phyloP scores from a whole-genome alignment of 192 early-diverging fungal species.

The Mortierella alpina region DNA sequence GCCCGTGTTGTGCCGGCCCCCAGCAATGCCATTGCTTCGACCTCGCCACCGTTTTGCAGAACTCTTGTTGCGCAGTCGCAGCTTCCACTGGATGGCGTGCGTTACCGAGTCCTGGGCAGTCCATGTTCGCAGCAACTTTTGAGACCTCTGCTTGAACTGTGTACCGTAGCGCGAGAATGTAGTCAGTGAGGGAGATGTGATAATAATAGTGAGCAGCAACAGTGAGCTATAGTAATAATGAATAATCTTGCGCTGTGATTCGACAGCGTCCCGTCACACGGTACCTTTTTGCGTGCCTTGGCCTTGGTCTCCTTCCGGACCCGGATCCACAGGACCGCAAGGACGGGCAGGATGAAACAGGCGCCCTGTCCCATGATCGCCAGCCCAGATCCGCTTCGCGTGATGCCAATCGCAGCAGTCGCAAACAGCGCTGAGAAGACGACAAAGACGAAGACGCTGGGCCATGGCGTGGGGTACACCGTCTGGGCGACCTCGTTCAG shows the following conservation, averaged over 20 bases:
- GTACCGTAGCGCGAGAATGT: not conserved
- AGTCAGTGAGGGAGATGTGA: slow-evolving; percentile 1
- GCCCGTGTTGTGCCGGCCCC: not conserved
- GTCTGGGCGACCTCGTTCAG: slow-evolving; percentile 33
- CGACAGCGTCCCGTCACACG: not conserved
- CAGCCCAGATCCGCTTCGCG: not conserved
- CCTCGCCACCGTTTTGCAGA: slow-evolving; percentile 4
- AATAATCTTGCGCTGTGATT: not conserved
- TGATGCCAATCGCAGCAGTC: slow-evolving; percentile 20
- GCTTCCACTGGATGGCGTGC: slow-evolving; percentile 50
- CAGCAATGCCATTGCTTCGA: not conserved
- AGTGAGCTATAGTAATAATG: not conserved
- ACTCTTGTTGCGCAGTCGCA: slow-evolving; percentile 28
- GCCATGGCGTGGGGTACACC: slow-evolving; percentile 36
- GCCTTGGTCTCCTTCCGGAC: slow-evolving; percentile 33
- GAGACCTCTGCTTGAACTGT: slow-evolving; percentile 41
- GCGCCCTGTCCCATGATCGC: slow-evolving; percentile 36
- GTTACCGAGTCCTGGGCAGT: slow-evolving; percentile 28
- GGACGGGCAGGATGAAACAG: slow-evolving; percentile 39
- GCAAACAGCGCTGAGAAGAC: slow-evolving; percentile 20
- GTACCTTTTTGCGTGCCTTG: slow-evolving; percentile 35
- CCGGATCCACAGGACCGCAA: slow-evolving; percentile 44
- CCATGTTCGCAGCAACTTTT: slow-evolving; percentile 42
- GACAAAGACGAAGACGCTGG: slow-evolving; percentile 12
- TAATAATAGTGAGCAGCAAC: not conserved